A percentile compares a stretch with the other conserved stretches of the same genome.
Conservation (phyloP, 164 flowering plant species). For the Akebia trifoliata region DNA sequence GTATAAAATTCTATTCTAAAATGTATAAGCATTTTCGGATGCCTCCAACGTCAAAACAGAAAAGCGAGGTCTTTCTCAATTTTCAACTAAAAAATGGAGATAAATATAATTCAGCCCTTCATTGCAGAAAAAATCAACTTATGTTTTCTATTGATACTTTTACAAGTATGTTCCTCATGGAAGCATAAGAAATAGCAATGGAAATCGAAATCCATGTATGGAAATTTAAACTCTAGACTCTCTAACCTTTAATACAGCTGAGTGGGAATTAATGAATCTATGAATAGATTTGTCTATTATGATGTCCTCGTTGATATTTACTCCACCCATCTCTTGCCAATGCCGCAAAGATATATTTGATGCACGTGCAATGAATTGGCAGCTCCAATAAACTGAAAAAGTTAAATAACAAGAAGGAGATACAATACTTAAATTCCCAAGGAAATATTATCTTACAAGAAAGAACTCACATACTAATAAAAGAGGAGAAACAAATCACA, state of each 20-base stretch:
- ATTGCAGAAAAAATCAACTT: background rate
- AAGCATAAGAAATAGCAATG: background rate
- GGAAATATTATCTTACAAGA: background rate
- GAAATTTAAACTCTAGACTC: background rate
- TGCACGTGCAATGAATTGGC: constrained; percentile 83
- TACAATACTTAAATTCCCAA: background rate
- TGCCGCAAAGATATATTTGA: constrained; percentile 72
- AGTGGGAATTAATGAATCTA: constrained; percentile 63
- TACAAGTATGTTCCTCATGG: constrained; percentile 6
- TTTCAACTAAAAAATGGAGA: background rate
- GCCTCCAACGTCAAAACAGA: background rate
- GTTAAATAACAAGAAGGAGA: background rate
- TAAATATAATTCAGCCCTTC: background rate
- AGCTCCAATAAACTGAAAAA: constrained; percentile 79
- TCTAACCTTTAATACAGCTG: constrained; percentile 78
- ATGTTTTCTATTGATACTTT: background rate
- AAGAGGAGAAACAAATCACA: background rate
- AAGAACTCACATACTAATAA: background rate
- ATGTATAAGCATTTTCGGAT: too few relatives aligned
- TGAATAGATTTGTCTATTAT: constrained; percentile 80
- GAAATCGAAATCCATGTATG: background rate
- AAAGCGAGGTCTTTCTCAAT: background rate
- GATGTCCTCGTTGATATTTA: constrained; percentile 65
- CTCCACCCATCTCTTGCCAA: constrained; percentile 95
- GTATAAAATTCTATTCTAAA: too few relatives aligned